These are phyloP conservation scores for Calonectria hongkongensis DNA, from an alignment of 2,329 filamentous ascomycete species.

Conservation along the genomic window DNA sequence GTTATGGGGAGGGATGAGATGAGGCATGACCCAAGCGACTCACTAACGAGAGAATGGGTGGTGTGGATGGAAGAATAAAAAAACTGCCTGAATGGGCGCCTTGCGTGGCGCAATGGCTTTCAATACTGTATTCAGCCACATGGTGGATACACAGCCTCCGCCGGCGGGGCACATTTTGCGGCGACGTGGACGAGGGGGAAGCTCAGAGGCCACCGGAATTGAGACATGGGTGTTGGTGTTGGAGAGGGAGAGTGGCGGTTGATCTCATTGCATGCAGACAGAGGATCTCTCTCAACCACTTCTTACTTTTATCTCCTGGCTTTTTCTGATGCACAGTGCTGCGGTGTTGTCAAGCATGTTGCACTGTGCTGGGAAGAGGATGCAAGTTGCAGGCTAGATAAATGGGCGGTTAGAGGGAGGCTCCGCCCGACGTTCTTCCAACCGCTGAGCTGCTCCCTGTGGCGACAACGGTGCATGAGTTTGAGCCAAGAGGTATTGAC, in stretches of 20 bases:
- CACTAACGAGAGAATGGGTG: background rate
- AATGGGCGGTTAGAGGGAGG: background rate
- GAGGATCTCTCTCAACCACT: background rate
- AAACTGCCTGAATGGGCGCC: conserved; percentile 38
- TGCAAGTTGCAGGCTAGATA: background rate
- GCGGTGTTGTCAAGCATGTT: background rate
- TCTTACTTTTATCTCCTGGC: background rate
- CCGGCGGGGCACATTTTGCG: background rate
- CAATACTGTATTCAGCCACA: conserved; percentile 22
- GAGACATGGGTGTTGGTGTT: background rate
- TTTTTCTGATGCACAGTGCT: background rate
- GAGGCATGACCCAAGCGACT: no score
- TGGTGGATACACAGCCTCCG: conserved; percentile 21
- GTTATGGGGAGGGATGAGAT: conserved; percentile 2
- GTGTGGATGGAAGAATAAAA: background rate
- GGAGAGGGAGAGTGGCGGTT: conserved; percentile 5
- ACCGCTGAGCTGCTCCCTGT: conserved; percentile 9
- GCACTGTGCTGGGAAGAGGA: background rate
- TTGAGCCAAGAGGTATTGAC: conserved; percentile 4
- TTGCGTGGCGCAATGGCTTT: conserved; percentile 42
- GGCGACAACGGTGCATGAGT: background rate
- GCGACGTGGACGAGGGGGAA: background rate
- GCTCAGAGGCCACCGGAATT: background rate
- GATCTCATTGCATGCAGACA: background rate
- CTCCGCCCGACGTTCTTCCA: conserved; percentile 10